phyloP scores from a whole-genome alignment of 1,284 basidiomycete species.

The Laetiporus sulphureus region DNA sequence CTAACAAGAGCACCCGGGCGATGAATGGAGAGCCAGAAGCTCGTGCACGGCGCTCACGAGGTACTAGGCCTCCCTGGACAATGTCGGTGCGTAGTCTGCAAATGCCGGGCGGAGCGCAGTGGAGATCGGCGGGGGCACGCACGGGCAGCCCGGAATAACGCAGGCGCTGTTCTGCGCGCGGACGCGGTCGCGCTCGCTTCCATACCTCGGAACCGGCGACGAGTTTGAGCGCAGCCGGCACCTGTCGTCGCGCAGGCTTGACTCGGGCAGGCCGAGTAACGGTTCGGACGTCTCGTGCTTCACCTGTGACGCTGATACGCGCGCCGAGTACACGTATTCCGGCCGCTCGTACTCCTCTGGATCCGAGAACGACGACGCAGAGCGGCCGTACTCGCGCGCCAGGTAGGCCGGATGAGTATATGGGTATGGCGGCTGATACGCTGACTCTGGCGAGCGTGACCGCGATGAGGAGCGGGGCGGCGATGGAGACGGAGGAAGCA shows the following conservation, averaged over 20 bases:
- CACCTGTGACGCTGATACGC: background rate
- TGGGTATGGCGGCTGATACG: background rate
- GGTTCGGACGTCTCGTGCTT: conserved; percentile 1
- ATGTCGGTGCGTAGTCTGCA: conserved; percentile 7
- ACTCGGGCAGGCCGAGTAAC: conserved; percentile 4
- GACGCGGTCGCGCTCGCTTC: conserved; percentile 3
- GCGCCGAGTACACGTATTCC: background rate
- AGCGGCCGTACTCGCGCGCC: background rate
- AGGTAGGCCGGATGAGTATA: background rate
- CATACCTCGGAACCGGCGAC: conserved; percentile 4
- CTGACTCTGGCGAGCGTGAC: conserved; percentile 1
- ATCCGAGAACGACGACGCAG: background rate
- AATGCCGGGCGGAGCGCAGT: conserved; percentile 11
- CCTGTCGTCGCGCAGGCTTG: conserved; percentile 3
- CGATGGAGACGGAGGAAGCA: conserved; percentile 11
- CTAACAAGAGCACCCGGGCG: too few species aligned
- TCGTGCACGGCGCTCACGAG: too few species aligned
- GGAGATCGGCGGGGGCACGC: conserved; percentile 5
- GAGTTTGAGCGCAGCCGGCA: conserved; percentile 7
- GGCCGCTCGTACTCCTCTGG: conserved; percentile 3
- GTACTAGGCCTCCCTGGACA: too few species aligned
- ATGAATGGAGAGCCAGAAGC: too few species aligned
- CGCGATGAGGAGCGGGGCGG: conserved; percentile 3
- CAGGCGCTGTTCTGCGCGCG: conserved; percentile 1
- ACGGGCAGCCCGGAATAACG: conserved; percentile 5